Evolutionary conservation across 2,329 filamentous ascomycete species (phyloP), one percentile per base, ranked within the genome.

Genomic region (Alternaria metachromatica): DNA sequence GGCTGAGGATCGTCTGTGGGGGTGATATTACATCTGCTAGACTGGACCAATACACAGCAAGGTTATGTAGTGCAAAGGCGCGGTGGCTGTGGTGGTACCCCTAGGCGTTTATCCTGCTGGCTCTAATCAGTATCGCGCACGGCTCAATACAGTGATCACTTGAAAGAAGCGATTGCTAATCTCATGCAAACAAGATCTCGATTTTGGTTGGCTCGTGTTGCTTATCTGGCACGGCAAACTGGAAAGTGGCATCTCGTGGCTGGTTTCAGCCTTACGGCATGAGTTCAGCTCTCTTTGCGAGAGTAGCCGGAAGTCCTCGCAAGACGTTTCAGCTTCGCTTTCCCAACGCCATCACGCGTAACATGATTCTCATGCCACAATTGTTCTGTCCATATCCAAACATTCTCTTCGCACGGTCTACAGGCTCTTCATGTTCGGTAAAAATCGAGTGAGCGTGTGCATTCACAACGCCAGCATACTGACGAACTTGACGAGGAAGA

Each of bases 171-270:
- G 37, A 18, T 41, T 6, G 37, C 37, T 5, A 18, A 41, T 41
- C n/a, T 18, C 9, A 18, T 18, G 18, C 0, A 2, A 9, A 41
- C 0, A 18, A 10, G n/a, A 41, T 18, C 0, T 41, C 3, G 0
- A 41, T 0, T 18, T 41, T 3, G 15, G 1, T 41, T 18, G 37
- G 9, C n/a, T 18, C 37, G 2, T 41, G 37, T 11, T 11, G 8
- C n/a, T 1, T 41, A 41, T 41, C 4, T 1, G 0, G n/a, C 10
- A 18, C 33, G 9, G 3, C 9, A 41, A 41, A 1, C 33, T 41
- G 3, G 33, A 41, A 0, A n/a, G 2, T n/a, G 33, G 15, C 15
- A 41, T n/a, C 10, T 41, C 5, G 33, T 41, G 37, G 37, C 37
- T 41, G 37, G 37, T 41, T 41, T 41, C 37, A 41, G 37, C 37